A percentile compares a stretch with the other conserved stretches of the same genome.
Evolutionary conservation across 192 early-diverging fungal genomes (phyloP).

Genomic region (Backusella sp.): DNA sequence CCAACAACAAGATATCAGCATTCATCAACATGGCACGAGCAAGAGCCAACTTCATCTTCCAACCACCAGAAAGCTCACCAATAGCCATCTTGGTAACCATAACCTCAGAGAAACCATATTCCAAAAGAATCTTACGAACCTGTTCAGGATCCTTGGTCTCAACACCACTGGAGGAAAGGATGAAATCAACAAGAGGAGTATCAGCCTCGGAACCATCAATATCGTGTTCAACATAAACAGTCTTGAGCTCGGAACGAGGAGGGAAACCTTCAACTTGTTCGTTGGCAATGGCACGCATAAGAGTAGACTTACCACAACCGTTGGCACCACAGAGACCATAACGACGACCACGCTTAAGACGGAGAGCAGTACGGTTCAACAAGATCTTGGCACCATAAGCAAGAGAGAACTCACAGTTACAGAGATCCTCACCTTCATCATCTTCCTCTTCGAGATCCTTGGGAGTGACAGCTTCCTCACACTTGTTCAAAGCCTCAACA

Average conservation of each 20-base stretch:
- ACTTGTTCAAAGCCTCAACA: conserved; percentile 44
- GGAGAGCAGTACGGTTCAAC: conserved; percentile 63
- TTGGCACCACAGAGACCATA: conserved; percentile 84
- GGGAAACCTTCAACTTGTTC: conserved; percentile 84
- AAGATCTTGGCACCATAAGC: conserved; percentile 83
- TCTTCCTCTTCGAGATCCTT: conserved; percentile 43
- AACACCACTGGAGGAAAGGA: conserved; percentile 53
- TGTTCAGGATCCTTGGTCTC: conserved; percentile 55
- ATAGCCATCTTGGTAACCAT: conserved; percentile 63
- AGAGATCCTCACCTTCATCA: conserved; percentile 55
- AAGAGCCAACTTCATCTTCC: conserved; percentile 90
- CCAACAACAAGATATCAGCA: conserved; percentile 81
- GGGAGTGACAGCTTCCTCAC: conserved; percentile 43
- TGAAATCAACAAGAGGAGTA: conserved; percentile 66
- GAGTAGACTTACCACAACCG: conserved; percentile 84
- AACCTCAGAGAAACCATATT: conserved; percentile 69
- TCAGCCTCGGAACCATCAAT: conserved; percentile 74
- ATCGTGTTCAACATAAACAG: conserved; percentile 79
- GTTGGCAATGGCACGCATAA: conserved; percentile 85
- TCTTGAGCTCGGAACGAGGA: conserved; percentile 66
- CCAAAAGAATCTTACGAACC: conserved; percentile 50
- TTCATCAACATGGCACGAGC: conserved; percentile 84
- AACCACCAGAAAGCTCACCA: conserved; percentile 81
- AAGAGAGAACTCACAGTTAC: conserved; percentile 81
- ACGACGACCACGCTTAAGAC: conserved; percentile 72